Percentiles rank a stretch among this genome's conserved stretches.
Conservation (phyloP, 2,329 filamentous ascomycete species). For the Epichloe baconii region DNA sequence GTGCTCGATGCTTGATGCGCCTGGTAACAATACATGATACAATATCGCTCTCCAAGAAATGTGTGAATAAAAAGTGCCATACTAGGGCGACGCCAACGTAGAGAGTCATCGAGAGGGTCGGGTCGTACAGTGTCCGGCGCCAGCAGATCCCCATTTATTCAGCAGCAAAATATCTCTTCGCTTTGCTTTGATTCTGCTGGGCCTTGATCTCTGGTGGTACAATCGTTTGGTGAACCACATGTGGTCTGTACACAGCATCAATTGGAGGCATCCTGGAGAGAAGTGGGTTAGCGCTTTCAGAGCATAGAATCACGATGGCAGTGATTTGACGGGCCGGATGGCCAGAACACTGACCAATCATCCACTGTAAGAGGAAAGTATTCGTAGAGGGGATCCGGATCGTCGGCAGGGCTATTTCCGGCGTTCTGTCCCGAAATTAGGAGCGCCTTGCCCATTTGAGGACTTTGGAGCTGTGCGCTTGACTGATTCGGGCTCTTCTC, state of each 20-base stretch:
- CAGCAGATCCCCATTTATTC: constrained; percentile 27
- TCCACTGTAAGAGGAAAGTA: constrained; percentile 88
- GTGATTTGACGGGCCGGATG: neutral
- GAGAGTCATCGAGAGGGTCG: neutral
- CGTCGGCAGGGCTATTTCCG: constrained; percentile 55
- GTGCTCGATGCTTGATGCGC: neutral
- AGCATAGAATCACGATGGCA: neutral
- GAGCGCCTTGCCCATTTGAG: constrained; percentile 29
- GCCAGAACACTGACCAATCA: constrained; percentile 49
- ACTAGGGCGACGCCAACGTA: neutral
- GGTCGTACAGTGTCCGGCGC: neutral
- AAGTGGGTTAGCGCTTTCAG: neutral
- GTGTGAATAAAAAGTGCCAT: neutral
- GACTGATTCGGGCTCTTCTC: constrained; percentile 43
- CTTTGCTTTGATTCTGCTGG: constrained; percentile 49
- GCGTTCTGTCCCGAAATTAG: constrained; percentile 21
- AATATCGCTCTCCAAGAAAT: neutral
- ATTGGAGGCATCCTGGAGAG: constrained; percentile 61
- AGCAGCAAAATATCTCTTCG: constrained; percentile 60
- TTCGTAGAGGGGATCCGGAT: constrained; percentile 77
- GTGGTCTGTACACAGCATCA: constrained; percentile 79
- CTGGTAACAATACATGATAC: neutral
- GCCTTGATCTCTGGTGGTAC: constrained; percentile 58
- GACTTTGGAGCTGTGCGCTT: constrained; percentile 37
- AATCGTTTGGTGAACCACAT: constrained; percentile 82